These are phyloP conservation scores for Cytospora paraplurivora DNA, from an alignment of 2,329 filamentous ascomycete species.

Conservation along the genomic window DNA sequence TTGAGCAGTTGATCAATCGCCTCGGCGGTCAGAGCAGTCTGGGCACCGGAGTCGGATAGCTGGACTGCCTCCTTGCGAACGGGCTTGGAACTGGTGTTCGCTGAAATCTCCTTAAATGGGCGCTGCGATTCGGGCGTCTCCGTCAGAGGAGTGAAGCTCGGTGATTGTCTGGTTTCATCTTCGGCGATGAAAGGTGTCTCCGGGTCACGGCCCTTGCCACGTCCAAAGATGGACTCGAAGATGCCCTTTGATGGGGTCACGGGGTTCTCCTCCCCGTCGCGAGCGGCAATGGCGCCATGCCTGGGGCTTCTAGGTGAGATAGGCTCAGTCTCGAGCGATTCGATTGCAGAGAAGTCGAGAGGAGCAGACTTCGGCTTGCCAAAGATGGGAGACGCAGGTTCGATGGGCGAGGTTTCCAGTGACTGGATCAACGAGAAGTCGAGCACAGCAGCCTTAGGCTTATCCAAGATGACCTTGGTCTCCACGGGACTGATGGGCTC, in stretches of 20 bases:
- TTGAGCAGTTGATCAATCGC: slow-evolving; percentile 77
- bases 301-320: slow-evolving; percentile 53
- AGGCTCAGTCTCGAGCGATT: slow-evolving; percentile 50
- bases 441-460: slow-evolving; percentile 33
- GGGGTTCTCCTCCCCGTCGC: slow-evolving; percentile 41
- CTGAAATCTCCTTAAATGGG: slow-evolving; percentile 65
- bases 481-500: slow-evolving; percentile 38
- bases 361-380: slow-evolving; percentile 31
- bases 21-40: slow-evolving; percentile 81
- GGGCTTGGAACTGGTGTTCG: slow-evolving; percentile 51
- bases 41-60: slow-evolving; percentile 72
- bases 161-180: slow-evolving; percentile 63
- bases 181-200: slow-evolving; percentile 59
- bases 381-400: slow-evolving; percentile 33
- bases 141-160: slow-evolving; percentile 42
- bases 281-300: slow-evolving; percentile 59
- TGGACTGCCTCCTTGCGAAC: slow-evolving; percentile 43
- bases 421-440: slow-evolving; percentile 46
- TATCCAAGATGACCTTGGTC: slow-evolving; percentile 27
- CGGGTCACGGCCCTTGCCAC: slow-evolving; percentile 45
- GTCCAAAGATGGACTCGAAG: slow-evolving; percentile 41
- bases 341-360: slow-evolving; percentile 48
- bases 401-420: slow-evolving; percentile 48
- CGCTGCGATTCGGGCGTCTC: slow-evolving; percentile 58
- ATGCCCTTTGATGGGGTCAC: slow-evolving; percentile 21